phyloP scores from a whole-genome alignment of 2,329 filamentous ascomycete genomes.

The Colletotrichum lentis region DNA sequence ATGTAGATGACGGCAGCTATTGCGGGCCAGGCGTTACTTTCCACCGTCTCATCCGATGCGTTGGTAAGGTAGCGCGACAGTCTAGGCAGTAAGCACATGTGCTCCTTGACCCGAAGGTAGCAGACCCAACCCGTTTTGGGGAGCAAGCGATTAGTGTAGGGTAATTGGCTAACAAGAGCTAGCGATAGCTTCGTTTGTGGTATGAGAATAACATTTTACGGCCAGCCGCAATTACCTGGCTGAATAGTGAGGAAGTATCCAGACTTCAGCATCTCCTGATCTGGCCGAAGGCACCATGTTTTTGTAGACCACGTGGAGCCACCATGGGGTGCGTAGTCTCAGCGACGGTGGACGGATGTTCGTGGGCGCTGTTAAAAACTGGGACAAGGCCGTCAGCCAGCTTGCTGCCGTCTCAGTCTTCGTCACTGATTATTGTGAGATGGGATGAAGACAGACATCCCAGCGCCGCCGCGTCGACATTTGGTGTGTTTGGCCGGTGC shows the following conservation, averaged over 20 bases:
- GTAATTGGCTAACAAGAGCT: not conserved
- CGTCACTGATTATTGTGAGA: not conserved
- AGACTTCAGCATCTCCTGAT: not conserved
- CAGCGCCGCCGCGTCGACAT: not conserved
- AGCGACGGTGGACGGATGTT: not conserved
- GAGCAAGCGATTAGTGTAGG: not conserved
- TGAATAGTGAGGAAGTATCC: too few species aligned
- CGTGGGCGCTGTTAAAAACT: not conserved
- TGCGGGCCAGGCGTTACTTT: not conserved
- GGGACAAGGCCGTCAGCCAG: not conserved
- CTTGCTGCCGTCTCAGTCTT: conserved; percentile 1
- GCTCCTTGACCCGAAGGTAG: not conserved
- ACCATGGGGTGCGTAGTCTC: not conserved
- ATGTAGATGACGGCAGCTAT: not conserved
- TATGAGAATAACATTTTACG: conserved; percentile 12
- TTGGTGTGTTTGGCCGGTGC: conserved; percentile 11
- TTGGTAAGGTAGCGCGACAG: conserved; percentile 6
- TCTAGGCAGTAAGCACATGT: not conserved
- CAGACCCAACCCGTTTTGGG: not conserved
- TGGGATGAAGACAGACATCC: conserved; percentile 6
- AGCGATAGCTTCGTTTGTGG: not conserved
- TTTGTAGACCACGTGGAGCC: conserved; percentile 23
- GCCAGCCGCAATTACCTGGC: not conserved
- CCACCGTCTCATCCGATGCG: conserved; percentile 5
- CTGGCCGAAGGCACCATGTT: conserved; percentile 13